Base-by-base conservation (phyloP, 2,329 filamentous ascomycete species). In the Macroventuria anomochaeta region DNA sequence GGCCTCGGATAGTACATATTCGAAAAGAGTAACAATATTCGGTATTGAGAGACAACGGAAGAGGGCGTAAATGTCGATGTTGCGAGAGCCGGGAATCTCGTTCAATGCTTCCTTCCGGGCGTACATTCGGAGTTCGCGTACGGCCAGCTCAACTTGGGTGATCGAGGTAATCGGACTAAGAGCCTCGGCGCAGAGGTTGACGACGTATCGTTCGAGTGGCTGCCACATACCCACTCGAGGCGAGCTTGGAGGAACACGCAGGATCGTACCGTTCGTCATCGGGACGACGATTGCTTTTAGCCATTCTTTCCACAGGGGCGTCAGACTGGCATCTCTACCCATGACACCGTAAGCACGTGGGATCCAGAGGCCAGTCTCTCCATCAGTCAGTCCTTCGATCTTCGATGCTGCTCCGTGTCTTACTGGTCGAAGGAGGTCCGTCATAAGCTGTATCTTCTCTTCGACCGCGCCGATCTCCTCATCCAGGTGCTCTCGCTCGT, bases 251-350 rank as follows among this genome's bases (percentile, higher is more conserved):
- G 95, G 91, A 7, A 99, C 87, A 51, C 93, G 85, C 62, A 95
- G 78, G 25, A 99, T 82, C 12, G 83, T 86, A 17, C 93, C 91
- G 70, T 96, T 92, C 1, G 88, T 92, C 95, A 97, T 99, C 23
- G 95, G 95, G 18, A 96, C 91, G n/a, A 95, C 81, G 8, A 97
- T 84, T 6, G 93, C 93, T 75, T 91, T 89, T 40, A 99, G 83
- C 95, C 95, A 99, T 73, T 99, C 95, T 75, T 97, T 97, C 93
- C 93, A 99, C 77, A 99, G 97, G 26, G 87, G 85, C 60, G 93
- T 92, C 76, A 96, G 84, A 55, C 86, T 88, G 11, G 83, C 82
- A 71, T 99, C 95, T 58, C 90, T 85, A 28, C 95, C 95, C 58
- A 99, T 81, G 57, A 99, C 88, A 53, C 95, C 95, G 70, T 96